Base-by-base conservation (phyloP, 495 filamentous ascomycete genomes). In the Aspergillus sclerotiicarbonarius region DNA sequence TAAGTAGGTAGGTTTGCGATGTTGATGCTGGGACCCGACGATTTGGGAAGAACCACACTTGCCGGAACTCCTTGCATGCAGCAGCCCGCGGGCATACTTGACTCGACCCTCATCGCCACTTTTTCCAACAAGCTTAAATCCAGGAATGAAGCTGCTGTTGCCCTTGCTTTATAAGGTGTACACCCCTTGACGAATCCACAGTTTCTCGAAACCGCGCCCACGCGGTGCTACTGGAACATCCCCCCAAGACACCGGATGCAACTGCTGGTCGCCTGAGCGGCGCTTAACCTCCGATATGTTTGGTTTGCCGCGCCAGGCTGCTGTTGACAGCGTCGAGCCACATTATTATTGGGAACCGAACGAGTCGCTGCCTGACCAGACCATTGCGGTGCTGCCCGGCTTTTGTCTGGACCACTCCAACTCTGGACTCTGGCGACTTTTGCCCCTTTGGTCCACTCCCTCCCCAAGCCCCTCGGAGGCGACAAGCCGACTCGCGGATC, bases 81-180 rank as follows among this genome's bases (percentile, higher is more conserved):
- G 47, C 47, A 50, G 47, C 25, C 47, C 31, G 47, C 47, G n/a
- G 47, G 16, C 25, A 50, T 50, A 29, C 13, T 31, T 49, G 13
- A 50, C 29, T 50, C 29, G 31, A 50, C 31, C 47, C n/a, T 50
- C 47, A 16, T 5, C 31, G 13, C 47, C 47, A 50, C 47, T 50
- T 10, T 37, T n/a, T 16, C 47, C 19, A 31, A 50, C 47, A 50
- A 50, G 47, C 47, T 50, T 50, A 50, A 16, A 16, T 50, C 29
- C 47, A 32, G 47, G 47, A 32, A 50, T 50, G 47, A 50, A 16
- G 29, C 32, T 29, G 29, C n/a, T 31, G 13, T 15, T 29, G 47
- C 47, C 47, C 47, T 50, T 50, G 47, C 47, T 21, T 50, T 8
- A 50, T 50, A 50, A 18, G 47, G 47, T 50, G 47, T 25, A 32